Percentiles rank a stretch among this genome's conserved stretches.
phyloP scores from a whole-genome alignment of 2,329 filamentous ascomycete species.

The Aspergillus pseudoglaucus region DNA sequence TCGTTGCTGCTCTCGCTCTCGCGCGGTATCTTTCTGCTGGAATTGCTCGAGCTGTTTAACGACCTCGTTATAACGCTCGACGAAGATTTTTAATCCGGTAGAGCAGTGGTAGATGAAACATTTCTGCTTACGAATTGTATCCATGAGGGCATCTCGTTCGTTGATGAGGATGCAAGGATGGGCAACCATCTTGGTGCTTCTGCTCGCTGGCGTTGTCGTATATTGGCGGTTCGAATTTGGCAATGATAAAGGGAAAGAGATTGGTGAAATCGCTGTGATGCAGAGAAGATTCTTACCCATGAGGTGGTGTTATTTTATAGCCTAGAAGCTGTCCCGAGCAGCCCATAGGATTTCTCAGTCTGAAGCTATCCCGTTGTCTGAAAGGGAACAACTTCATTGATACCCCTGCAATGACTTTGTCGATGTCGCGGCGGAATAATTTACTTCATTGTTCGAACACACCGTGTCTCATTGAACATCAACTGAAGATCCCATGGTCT shows the following conservation, averaged over 20 bases:
- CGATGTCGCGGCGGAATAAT: no score
- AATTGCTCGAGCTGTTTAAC: not conserved
- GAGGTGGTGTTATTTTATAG: no score
- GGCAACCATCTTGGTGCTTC: not conserved
- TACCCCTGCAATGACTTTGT: no score
- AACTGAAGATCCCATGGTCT: not conserved
- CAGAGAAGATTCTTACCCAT: no score
- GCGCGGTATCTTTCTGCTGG: not conserved
- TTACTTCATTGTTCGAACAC: no score
- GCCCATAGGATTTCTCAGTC: no score
- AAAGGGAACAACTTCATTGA: no score
- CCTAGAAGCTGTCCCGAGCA: no score
- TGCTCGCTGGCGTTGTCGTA: no score
- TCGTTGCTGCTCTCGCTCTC: not conserved
- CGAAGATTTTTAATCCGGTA: not conserved
- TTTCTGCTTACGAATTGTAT: not conserved
- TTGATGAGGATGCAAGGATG: not conserved
- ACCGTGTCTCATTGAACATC: no score
- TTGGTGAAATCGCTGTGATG: not conserved
- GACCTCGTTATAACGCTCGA: not conserved
- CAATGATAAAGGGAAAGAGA: not conserved
- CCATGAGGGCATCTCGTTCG: not conserved
- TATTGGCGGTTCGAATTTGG: no score
- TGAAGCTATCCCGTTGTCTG: no score
- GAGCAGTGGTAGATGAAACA: not conserved